Conservation (phyloP, 2,329 filamentous ascomycete species). For the Trichoderma sp. region DNA sequence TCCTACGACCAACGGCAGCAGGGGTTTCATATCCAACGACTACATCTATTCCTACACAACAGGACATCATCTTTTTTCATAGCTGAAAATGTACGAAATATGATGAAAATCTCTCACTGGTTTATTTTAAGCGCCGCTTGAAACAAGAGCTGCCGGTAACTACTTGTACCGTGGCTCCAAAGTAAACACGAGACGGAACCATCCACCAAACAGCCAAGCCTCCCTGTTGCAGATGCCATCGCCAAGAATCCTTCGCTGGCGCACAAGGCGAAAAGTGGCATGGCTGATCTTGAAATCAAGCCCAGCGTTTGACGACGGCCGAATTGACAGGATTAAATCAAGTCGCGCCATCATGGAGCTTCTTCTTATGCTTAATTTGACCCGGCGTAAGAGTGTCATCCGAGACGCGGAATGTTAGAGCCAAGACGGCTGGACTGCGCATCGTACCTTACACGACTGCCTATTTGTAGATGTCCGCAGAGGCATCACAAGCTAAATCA, state of each 20-base stretch:
- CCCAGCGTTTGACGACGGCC: neutral
- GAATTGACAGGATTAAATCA: neutral
- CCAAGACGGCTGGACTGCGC: neutral
- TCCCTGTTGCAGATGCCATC: neutral
- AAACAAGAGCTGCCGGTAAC: neutral
- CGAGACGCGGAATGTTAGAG: slow-evolving; percentile 7
- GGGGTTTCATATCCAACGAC: neutral
- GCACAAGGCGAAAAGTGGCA: neutral
- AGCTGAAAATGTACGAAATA: neutral
- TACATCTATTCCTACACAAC: neutral
- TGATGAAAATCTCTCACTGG: neutral
- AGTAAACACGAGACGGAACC: neutral
- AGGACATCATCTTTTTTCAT: neutral
- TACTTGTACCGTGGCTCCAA: neutral
- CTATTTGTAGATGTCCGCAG: neutral
- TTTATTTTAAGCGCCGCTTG: neutral
- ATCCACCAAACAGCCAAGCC: neutral
- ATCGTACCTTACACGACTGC: neutral
- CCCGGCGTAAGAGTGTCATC: neutral
- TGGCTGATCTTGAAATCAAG: neutral
- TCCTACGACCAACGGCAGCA: neutral
- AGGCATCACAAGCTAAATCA: neutral
- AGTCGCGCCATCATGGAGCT: neutral
- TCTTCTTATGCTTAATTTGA: slow-evolving; percentile 16
- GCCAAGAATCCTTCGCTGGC: neutral